Conservation (phyloP, 2,329 filamentous ascomycete genomes). For the Penicillium sp. region DNA sequence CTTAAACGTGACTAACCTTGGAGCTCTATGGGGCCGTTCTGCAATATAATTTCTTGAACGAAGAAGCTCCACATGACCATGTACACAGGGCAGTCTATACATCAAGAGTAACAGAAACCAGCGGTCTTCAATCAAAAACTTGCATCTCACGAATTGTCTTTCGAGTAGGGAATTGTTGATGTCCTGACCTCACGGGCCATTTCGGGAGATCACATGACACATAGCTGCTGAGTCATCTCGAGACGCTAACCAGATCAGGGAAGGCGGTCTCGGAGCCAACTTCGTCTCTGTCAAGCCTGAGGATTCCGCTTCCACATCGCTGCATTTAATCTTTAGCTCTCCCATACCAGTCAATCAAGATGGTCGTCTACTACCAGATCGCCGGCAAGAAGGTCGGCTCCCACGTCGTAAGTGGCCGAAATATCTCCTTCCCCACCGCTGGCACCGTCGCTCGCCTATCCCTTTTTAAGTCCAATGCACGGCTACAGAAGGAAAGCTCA, state of each 20-base stretch:
- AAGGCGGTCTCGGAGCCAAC: conserved; percentile 22
- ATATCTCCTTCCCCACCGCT: background rate
- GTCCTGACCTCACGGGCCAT: background rate
- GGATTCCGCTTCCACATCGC: conserved; percentile 30
- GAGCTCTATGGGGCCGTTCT: too few species aligned
- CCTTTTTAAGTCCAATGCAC: conserved; percentile 20
- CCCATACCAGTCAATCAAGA: conserved; percentile 37
- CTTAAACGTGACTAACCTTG: too few species aligned
- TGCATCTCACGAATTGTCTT: too few species aligned
- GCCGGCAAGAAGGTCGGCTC: conserved; percentile 55
- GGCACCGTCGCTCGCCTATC: conserved; percentile 12
- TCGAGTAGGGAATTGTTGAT: background rate
- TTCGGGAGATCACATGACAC: conserved; percentile 15
- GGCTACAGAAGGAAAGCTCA: conserved; percentile 14
- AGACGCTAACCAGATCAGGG: conserved; percentile 18
- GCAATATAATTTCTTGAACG: too few species aligned
- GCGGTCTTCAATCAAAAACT: too few species aligned
- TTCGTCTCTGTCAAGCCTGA: conserved; percentile 29
- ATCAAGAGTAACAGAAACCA: too few species aligned
- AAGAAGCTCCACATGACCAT: too few species aligned
- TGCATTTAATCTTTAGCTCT: conserved; percentile 23
- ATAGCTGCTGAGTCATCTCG: conserved; percentile 1
- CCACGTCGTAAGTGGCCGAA: conserved; percentile 47
- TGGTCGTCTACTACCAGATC: conserved; percentile 55
- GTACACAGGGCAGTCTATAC: too few species aligned